Conservation (phyloP, 225 moss, liverwort and hornwort genomes). For the Sphagnum tenellum region DNA sequence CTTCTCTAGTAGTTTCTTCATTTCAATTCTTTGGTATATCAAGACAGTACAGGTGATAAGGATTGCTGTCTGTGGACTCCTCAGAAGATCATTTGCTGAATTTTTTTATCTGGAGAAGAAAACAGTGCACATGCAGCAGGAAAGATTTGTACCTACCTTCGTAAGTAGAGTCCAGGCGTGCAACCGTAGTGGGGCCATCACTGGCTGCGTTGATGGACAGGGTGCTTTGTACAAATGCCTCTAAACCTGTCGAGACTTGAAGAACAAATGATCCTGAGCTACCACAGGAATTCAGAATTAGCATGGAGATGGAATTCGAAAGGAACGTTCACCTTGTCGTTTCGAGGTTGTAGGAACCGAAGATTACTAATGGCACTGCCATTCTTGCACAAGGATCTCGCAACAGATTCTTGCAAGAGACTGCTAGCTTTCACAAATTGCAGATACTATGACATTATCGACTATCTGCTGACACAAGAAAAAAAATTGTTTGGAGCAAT, state of each 20-base stretch:
- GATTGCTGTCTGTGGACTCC: too few relatives aligned
- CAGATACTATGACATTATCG: too few relatives aligned
- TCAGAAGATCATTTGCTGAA: background rate
- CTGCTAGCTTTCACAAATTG: too few relatives aligned
- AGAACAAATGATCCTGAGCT: slow-evolving; percentile 12
- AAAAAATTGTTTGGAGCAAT: too few relatives aligned
- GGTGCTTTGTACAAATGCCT: slow-evolving; percentile 11
- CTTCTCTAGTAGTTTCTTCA: too few relatives aligned
- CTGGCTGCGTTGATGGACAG: slow-evolving; percentile 11
- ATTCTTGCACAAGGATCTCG: background rate
- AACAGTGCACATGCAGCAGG: background rate
- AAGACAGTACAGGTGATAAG: background rate
- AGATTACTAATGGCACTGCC: too few relatives aligned
- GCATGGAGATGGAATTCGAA: too few relatives aligned
- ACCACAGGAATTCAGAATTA: too few relatives aligned
- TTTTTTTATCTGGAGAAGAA: background rate
- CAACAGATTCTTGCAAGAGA: background rate
- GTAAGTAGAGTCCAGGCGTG: slow-evolving; percentile 11
- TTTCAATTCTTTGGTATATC: background rate
- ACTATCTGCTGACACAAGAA: too few relatives aligned
- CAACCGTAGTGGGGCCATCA: slow-evolving; percentile 17
- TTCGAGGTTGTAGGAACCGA: too few relatives aligned
- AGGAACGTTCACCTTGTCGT: too few relatives aligned
- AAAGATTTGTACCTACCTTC: slow-evolving; percentile 3
- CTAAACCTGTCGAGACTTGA: slow-evolving; percentile 10